Conservation (phyloP, 75 land plant species). For the Azolla pinnata region DNA sequence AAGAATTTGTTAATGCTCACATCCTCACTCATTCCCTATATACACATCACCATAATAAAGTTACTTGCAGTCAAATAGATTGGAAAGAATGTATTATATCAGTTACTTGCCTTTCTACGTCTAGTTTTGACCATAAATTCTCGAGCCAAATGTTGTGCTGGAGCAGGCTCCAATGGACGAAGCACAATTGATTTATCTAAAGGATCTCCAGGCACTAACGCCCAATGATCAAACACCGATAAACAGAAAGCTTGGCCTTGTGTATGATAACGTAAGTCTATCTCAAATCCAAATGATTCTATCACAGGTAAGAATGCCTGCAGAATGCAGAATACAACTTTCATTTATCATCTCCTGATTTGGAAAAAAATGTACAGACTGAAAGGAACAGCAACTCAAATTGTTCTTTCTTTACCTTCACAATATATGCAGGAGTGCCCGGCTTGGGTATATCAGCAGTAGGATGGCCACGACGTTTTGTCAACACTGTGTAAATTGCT, state of each 20-base stretch:
- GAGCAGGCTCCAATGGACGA: constrained; percentile 95
- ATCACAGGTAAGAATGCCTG: constrained; percentile 98
- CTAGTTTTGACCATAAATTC: constrained; percentile 99
- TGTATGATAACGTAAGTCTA: constrained; percentile 92
- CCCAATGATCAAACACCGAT: constrained; percentile 98
- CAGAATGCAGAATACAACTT: constrained; percentile 2
- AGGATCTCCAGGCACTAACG: constrained; percentile 97
- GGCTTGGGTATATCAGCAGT: constrained; percentile 93
- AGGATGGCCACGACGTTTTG: constrained; percentile 93
- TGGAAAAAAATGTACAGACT: no score
- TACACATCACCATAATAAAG: background rate
- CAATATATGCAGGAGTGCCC: constrained; percentile 97
- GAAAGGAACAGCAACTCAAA: no score
- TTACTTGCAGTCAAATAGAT: background rate
- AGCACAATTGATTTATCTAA: constrained; percentile 89
- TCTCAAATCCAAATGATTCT: constrained; percentile 99
- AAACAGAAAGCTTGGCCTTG: constrained; percentile 96
- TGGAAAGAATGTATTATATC: background rate
- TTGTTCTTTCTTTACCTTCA: constrained; percentile 91
- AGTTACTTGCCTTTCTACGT: constrained; percentile 64
- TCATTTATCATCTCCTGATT: background rate
- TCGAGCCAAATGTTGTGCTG: constrained; percentile 88
- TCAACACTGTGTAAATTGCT: constrained; percentile 90
- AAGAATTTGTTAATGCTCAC: constrained; percentile 98
- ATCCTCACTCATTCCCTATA: constrained; percentile 98